Percentiles rank a stretch among this genome's conserved stretches.
Evolutionary conservation across 805 yeast species (phyloP).

Genomic region (Myxozyma geophila): DNA sequence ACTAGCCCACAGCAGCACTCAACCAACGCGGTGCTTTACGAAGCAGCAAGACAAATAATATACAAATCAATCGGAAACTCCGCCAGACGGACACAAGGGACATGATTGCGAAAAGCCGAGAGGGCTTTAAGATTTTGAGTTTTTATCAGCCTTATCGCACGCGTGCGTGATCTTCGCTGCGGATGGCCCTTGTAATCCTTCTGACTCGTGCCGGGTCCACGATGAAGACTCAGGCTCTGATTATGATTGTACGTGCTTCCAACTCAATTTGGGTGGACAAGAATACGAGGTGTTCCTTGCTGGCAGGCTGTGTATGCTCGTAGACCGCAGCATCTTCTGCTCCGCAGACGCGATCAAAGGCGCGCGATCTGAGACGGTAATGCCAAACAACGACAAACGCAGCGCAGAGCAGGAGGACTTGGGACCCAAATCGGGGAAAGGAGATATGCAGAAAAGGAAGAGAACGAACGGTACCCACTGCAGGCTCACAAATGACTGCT

Average conservation of each 20-base stretch:
- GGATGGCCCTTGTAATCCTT: not conserved
- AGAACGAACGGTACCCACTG: not conserved
- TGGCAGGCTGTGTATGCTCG: too few relatives aligned
- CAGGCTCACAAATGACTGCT: not conserved
- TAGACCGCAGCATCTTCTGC: too few relatives aligned
- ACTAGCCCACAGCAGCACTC: too few relatives aligned
- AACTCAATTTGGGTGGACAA: too few relatives aligned
- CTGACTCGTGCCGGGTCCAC: slow-evolving; percentile 12
- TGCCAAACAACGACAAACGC: not conserved
- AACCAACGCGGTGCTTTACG: too few relatives aligned
- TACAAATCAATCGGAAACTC: not conserved
- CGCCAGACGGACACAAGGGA: not conserved
- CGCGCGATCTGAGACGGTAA: not conserved
- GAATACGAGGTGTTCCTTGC: too few relatives aligned
- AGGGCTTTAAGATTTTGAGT: slow-evolving; percentile 1
- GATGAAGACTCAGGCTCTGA: slow-evolving; percentile 5
- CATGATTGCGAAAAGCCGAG: not conserved
- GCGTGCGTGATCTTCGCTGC: not conserved
- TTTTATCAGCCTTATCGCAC: slow-evolving; percentile 1
- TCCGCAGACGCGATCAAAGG: not conserved
- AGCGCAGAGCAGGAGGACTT: not conserved
- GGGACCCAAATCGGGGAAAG: not conserved
- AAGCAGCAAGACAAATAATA: not conserved
- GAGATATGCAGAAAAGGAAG: not conserved
- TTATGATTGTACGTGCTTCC: too few relatives aligned